Evolutionary conservation across 1,284 basidiomycete species (phyloP), one percentile per base, ranked within the genome.

Genomic region (Phlebopus sp.): DNA sequence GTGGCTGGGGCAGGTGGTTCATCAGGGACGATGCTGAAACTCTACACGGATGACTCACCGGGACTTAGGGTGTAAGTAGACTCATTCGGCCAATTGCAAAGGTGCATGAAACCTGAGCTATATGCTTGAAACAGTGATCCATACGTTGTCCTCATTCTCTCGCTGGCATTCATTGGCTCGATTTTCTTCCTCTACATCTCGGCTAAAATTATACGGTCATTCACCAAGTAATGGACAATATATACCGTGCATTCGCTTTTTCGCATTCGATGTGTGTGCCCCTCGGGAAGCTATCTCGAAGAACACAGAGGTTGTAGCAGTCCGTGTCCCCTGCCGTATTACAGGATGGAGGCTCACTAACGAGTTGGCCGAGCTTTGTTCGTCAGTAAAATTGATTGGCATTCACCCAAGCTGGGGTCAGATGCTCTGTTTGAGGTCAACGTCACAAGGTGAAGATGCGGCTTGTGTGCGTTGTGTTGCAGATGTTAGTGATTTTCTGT

Each of bases 181-280:
- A 97, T 99, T 67, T 97, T 99, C 81, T 93, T 95, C 83, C 88
- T 99, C 40, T 96, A 99, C 73, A 96, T 99, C 68, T 88, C 93
- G 48, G 93, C 92, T 61, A 97, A 97, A 76, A 75, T 97, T 66
- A 92, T 96, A 67, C 84, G 92, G 56, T 82, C 84, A 46, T 92
- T 97, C 73, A 84, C 90, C 58, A 94, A 93, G 74, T 68, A 57
- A 53, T 51, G 48, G 44, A 45, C 32, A 43, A 44, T 51, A 34
- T 27, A 32, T 15, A 18, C 27, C 27, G 27, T 41, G 19, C 19
- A 7, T 46, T 38, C 36, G 15, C 27, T 9, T 29, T 29, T 8
- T 29, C 27, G 27, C 4, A 8, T 29, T 9, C 9, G 27, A 2
- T 29, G 37, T 38, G n/a, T n/a, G 15, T 15, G 25, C 7, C n/a